Base-by-base conservation (phyloP, 1,284 basidiomycete species). In the Heliocybe sulcata region DNA sequence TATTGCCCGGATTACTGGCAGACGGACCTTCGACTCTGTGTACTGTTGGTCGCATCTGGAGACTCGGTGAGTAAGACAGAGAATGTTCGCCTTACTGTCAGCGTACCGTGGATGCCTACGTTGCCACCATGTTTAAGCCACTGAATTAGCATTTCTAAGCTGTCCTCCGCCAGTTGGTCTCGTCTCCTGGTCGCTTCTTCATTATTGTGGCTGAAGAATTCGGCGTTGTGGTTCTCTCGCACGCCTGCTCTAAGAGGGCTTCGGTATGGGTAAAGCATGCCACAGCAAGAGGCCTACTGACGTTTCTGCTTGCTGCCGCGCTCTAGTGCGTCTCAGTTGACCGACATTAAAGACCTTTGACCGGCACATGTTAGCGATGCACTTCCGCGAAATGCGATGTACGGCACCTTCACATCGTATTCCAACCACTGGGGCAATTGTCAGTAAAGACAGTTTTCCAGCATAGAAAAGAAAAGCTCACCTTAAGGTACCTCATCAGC, bases 71-170 rank as follows among this genome's bases (percentile, higher is more conserved):
- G n/a, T 42, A 20, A 25, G 47, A n/a, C n/a, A 27, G 10, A 14
- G 45, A 23, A 26, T 12, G 23, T 4, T n/a, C 27, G 33, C 11
- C 4, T 45, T 57, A 31, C 49, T 50, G 20, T 11, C 48, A 23
- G 31, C 79, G 54, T 63, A 92, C 93, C 96, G 70, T 98, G 96
- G 62, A 99, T 98, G 8, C 94, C 97, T 31, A 99, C 96, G 66
- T 99, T 99, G 0, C 97, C 96, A 14, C 93, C 93, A 45, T 88
- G 84, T 72, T 92, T 94, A 55, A 99, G 74, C 96, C 97, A 99
- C 42, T 82, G 77, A 60, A 99, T 98, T 42, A 99, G 73, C 81
- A 92, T 93, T 62, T 99, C 95, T 47, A 99, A 74, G 69, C 94
- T 94, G 67, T 99, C 96, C 60, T 85, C 83, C 0, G 97, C 93